Percentiles rank a stretch among this genome's conserved stretches.
Evolutionary conservation across 2,329 filamentous ascomycete genomes (phyloP).

Genomic region (Colletotrichum sp.): DNA sequence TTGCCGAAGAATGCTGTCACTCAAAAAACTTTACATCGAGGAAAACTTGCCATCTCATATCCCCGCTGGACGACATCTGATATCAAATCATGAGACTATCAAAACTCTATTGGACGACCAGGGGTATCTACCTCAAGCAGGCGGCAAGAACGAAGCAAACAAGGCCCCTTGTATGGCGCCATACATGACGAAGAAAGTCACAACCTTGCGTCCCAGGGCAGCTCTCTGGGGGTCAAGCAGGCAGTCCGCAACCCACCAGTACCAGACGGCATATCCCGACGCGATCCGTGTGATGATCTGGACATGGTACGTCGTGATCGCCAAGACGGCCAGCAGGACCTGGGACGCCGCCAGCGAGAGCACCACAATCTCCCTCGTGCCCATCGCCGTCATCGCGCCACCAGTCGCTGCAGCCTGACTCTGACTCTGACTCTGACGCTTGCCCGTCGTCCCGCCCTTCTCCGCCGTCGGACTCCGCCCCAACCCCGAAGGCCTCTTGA

Average conservation of each 20-base stretch:
- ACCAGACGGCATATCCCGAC: conserved; percentile 89
- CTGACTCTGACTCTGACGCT: background rate
- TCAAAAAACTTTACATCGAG: too few species aligned
- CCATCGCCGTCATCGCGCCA: conserved; percentile 28
- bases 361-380: conserved; percentile 27
- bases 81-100: background rate
- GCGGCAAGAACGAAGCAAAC: conserved; percentile 90
- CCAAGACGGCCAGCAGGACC: conserved; percentile 71
- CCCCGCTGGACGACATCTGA: background rate
- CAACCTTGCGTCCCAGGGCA: conserved; percentile 42
- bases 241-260: conserved; percentile 73
- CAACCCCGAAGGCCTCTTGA: conserved; percentile 27
- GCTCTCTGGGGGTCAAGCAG: conserved; percentile 37
- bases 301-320: conserved; percentile 84
- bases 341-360: conserved; percentile 74
- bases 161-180: conserved; percentile 80
- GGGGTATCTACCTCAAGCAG: conserved; percentile 55
- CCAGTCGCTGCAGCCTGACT: background rate
- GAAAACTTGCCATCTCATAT: background rate
- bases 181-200: conserved; percentile 81
- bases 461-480: conserved; percentile 1
- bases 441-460: background rate
- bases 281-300: conserved; percentile 92
- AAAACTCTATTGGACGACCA: conserved; percentile 1
- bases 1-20: background rate